Base-by-base conservation (phyloP, 1,284 basidiomycete genomes). In the Earliella scabrosa region DNA sequence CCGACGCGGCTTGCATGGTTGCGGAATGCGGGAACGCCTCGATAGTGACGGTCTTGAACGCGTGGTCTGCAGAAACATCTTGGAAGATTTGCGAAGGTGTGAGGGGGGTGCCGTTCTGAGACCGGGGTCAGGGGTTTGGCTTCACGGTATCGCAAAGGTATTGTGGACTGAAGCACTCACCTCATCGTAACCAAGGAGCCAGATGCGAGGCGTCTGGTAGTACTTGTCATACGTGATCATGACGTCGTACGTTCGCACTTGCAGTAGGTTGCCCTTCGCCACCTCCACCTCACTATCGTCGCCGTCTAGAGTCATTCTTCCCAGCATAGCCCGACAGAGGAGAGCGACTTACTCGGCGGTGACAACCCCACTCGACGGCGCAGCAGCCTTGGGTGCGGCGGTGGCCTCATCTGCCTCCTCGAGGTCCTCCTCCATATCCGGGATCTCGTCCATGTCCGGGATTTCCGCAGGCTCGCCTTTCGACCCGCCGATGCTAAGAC, bases 151-250 rank as follows among this genome's bases (percentile, higher is more conserved):
- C n/a, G n/a, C n/a, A n/a, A n/a, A n/a, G n/a, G n/a, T n/a, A n/a
- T n/a, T n/a, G n/a, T n/a, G n/a, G n/a, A n/a, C n/a, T n/a, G n/a
- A n/a, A n/a, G n/a, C n/a, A 67, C 78, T 55, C 63, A 92, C 93
- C 85, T 97, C 95, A 70, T 97, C 94, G 71, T 97, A 97, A 13
- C 95, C 95, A 64, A 95, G 85, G 57, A 98, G 75, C 95, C 95
- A 97, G 72, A 97, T 92, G 64, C 95, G 86, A 24, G 95, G 95
- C 16, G 95, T 97, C 74, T 97, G 95, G 74, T 97, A 97, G 74
- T 95, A 96, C 79, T 99, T 99, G 83, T 99, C 97, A 77, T 99
- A 99, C 35, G 93, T 95, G 78, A 99, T 99, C 87, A 98, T 93
- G 71, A 98, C 97, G 75, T 99, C 97, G 80, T 99, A 99, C 21